Conservation (phyloP, 2,329 filamentous ascomycete species). For the Aspergillus sp. region DNA sequence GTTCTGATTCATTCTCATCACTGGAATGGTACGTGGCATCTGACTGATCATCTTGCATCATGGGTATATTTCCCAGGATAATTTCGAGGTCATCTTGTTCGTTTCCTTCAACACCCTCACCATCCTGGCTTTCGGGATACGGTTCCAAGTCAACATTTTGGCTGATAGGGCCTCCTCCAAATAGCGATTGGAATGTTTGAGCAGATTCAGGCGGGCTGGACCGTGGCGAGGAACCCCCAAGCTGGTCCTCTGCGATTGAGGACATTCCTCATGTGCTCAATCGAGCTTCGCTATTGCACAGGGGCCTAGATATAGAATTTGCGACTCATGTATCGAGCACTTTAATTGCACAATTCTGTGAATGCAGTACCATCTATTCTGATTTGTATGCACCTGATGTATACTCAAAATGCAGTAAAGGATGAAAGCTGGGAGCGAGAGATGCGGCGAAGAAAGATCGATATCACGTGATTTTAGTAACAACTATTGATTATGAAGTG, state of each 20-base stretch:
- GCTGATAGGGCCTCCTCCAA: slow-evolving; percentile 21
- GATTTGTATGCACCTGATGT: no score
- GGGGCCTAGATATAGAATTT: background rate
- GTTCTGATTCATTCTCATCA: slow-evolving; percentile 8
- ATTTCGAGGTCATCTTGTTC: slow-evolving; percentile 14
- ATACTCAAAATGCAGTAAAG: no score
- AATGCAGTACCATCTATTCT: no score
- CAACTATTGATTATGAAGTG: no score
- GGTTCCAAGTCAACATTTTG: slow-evolving; percentile 14
- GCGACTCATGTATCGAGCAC: background rate
- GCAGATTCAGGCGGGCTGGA: slow-evolving; percentile 20
- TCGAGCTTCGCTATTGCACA: background rate
- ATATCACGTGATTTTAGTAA: no score
- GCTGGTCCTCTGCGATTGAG: slow-evolving; percentile 15
- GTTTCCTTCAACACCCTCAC: slow-evolving; percentile 1
- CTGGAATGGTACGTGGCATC: slow-evolving; percentile 18
- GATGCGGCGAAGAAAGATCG: no score
- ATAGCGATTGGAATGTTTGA: slow-evolving; percentile 23
- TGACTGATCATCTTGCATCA: slow-evolving; percentile 13
- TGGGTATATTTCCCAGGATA: slow-evolving; percentile 14
- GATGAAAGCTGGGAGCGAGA: no score
- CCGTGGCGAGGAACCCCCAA: slow-evolving; percentile 10
- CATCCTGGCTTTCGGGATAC: slow-evolving; percentile 4
- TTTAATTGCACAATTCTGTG: background rate
- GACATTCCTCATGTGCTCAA: slow-evolving; percentile 18